Conservation (phyloP, 2,329 filamentous ascomycete species). For the Ceratocystis destructans region DNA sequence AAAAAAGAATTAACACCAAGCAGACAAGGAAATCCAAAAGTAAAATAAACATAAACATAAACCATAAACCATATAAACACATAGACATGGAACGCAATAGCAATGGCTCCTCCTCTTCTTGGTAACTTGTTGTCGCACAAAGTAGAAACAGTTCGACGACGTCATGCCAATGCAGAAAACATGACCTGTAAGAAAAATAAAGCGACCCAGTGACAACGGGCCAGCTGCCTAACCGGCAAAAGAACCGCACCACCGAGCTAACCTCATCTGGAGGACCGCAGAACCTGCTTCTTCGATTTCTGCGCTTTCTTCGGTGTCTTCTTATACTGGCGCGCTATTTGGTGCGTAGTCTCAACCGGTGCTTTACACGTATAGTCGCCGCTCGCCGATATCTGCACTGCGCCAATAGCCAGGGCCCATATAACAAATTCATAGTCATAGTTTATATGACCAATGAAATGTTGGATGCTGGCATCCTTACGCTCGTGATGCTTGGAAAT, state of each 20-base stretch:
- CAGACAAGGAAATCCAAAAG: conserved; percentile 2
- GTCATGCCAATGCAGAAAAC: not conserved
- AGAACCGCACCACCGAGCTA: not conserved
- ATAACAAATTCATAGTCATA: not conserved
- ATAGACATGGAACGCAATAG: not conserved
- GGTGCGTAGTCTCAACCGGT: conserved; percentile 10
- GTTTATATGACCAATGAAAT: not conserved
- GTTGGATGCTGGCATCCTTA: conserved; percentile 20
- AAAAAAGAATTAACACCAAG: not conserved
- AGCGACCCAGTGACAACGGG: not conserved
- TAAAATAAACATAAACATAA: not conserved
- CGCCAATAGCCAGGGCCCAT: not conserved
- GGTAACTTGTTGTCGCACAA: not conserved
- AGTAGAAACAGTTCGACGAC: not conserved
- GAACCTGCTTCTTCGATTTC: not conserved
- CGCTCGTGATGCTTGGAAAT: conserved; percentile 65
- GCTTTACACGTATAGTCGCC: not conserved
- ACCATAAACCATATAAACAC: not conserved
- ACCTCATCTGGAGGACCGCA: not conserved
- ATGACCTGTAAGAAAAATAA: not conserved
- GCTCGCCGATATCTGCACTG: not conserved
- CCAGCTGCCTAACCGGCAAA: not conserved
- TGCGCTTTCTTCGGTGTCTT: not conserved
- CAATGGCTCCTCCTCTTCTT: not conserved
- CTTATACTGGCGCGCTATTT: not conserved